Percentiles rank a stretch among this genome's conserved stretches.
Evolutionary conservation across 805 yeast species (phyloP).

Genomic region (Metschnikowia kofuensis): DNA sequence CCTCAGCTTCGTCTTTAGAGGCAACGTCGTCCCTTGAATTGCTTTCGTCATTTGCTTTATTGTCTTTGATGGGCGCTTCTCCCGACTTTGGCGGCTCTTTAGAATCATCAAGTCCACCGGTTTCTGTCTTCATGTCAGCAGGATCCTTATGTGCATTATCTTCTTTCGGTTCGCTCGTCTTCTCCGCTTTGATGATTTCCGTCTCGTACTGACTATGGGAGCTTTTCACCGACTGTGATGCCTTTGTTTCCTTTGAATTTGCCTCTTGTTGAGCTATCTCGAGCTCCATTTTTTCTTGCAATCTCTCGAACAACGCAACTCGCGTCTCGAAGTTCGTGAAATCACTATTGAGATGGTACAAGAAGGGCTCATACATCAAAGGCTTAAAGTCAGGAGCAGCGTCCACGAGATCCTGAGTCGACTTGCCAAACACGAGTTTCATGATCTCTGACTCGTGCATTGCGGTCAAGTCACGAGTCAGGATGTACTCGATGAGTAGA

Average conservation of each 20-base stretch:
- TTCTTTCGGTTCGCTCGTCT: too few species aligned
- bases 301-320: slow-evolving; percentile 20
- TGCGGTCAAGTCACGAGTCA: slow-evolving; percentile 28
- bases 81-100: neutral
- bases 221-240: too few species aligned
- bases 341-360: slow-evolving; percentile 19
- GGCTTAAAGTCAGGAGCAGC: slow-evolving; percentile 31
- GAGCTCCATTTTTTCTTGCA: slow-evolving; percentile 12
- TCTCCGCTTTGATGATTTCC: too few species aligned
- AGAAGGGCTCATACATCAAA: slow-evolving; percentile 25
- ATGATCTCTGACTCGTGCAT: slow-evolving; percentile 35
- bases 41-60: neutral
- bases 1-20: neutral
- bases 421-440: slow-evolving; percentile 19
- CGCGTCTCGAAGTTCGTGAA: slow-evolving; percentile 26
- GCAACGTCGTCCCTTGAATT: neutral
- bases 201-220: too few species aligned
- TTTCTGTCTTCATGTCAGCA: too few species aligned
- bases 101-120: too few species aligned
- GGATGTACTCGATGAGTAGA: slow-evolving; percentile 27
- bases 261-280: neutral
- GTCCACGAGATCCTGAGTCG: slow-evolving; percentile 19
- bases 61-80: neutral
- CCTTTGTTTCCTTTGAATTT: too few species aligned
- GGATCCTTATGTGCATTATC: too few species aligned